phyloP scores from a whole-genome alignment of 208 protist species.

The Leishmania braziliensis region DNA sequence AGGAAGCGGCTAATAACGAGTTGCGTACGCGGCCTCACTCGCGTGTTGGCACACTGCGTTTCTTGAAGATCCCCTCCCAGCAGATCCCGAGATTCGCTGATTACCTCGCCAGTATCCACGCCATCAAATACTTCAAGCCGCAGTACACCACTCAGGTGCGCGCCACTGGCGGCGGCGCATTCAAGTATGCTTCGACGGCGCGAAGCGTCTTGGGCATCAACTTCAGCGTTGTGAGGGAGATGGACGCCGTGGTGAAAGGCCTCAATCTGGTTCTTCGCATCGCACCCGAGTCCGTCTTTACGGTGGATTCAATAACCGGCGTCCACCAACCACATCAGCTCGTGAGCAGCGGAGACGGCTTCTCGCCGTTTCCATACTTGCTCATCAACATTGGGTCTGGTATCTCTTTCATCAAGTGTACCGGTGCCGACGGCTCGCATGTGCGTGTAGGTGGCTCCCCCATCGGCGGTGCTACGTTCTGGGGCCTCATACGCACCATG shows the following conservation, averaged over 20 bases:
- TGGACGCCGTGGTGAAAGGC: slow-evolving; percentile 90
- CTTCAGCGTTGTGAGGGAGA: slow-evolving; percentile 89
- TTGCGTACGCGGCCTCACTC: slow-evolving; percentile 38
- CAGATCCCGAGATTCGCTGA: slow-evolving; percentile 77
- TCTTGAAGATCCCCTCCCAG: slow-evolving; percentile 82
- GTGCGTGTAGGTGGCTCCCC: slow-evolving; percentile 94
- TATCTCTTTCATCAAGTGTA: slow-evolving; percentile 96
- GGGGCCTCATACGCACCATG: slow-evolving; percentile 94
- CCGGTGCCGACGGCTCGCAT: slow-evolving; percentile 77
- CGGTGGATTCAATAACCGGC: slow-evolving; percentile 67
- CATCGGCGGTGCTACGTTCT: slow-evolving; percentile 97
- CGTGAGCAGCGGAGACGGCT: slow-evolving; percentile 33
- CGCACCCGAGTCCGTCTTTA: slow-evolving; percentile 84
- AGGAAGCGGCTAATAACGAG: slow-evolving; percentile 40
- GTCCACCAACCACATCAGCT: slow-evolving; percentile 71
- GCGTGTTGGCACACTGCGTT: slow-evolving; percentile 73
- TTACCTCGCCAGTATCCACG: slow-evolving; percentile 44
- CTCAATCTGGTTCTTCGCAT: slow-evolving; percentile 79
- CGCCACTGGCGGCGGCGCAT: slow-evolving; percentile 91
- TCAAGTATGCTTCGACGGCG: slow-evolving; percentile 79
- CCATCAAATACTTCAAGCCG: slow-evolving; percentile 43
- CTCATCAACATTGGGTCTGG: slow-evolving; percentile 98
- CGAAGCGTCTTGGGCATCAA: slow-evolving; percentile 49
- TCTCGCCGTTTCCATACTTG: slow-evolving; percentile 94
- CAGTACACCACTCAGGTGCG: slow-evolving; percentile 55